These are phyloP conservation scores for Blastomyces emzantsi DNA, from an alignment of 2,329 filamentous ascomycete genomes.

Conservation along the genomic window DNA sequence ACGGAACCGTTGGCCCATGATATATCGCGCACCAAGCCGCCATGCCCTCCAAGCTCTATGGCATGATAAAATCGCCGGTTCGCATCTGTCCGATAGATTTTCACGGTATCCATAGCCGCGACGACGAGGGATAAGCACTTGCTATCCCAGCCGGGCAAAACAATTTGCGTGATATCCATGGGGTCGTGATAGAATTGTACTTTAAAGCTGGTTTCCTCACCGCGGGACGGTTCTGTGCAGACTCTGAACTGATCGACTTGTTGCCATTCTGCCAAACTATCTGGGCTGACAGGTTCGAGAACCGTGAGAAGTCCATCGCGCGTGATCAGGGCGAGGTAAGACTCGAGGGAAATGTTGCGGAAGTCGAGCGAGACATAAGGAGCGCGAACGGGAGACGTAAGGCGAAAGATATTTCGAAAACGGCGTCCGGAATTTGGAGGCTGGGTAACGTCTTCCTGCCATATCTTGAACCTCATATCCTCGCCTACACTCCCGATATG, in stretches of 20 bases:
- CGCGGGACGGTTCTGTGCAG: slow-evolving; percentile 59
- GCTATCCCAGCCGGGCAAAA: slow-evolving; percentile 69
- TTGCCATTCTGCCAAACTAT: slow-evolving; percentile 67
- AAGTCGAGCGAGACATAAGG: slow-evolving; percentile 73
- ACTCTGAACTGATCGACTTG: slow-evolving; percentile 68
- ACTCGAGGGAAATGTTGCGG: slow-evolving; percentile 73
- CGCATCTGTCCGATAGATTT: slow-evolving; percentile 68
- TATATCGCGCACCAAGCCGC: slow-evolving; percentile 72
- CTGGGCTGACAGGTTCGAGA: slow-evolving; percentile 76
- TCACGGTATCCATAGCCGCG: slow-evolving; percentile 73
- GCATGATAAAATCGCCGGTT: slow-evolving; percentile 77
- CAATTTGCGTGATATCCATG: slow-evolving; percentile 58
- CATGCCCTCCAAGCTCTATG: slow-evolving; percentile 63
- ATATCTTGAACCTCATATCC: slow-evolving; percentile 83
- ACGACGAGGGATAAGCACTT: slow-evolving; percentile 76
- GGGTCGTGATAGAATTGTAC: slow-evolving; percentile 84
- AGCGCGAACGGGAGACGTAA: slow-evolving; percentile 56
- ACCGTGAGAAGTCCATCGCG: slow-evolving; percentile 71
- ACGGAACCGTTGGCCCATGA: slow-evolving; percentile 91
- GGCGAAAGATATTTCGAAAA: slow-evolving; percentile 62
- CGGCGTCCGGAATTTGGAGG: slow-evolving; percentile 63
- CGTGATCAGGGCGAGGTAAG: slow-evolving; percentile 75
- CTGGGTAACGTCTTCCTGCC: slow-evolving; percentile 82
- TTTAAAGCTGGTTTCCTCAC: slow-evolving; percentile 79
- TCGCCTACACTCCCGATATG: slow-evolving; percentile 81